Percentiles rank a stretch among this genome's conserved stretches.
Evolutionary conservation across 2,329 filamentous ascomycete species (phyloP).

Genomic region (Talaromyces sp.): DNA sequence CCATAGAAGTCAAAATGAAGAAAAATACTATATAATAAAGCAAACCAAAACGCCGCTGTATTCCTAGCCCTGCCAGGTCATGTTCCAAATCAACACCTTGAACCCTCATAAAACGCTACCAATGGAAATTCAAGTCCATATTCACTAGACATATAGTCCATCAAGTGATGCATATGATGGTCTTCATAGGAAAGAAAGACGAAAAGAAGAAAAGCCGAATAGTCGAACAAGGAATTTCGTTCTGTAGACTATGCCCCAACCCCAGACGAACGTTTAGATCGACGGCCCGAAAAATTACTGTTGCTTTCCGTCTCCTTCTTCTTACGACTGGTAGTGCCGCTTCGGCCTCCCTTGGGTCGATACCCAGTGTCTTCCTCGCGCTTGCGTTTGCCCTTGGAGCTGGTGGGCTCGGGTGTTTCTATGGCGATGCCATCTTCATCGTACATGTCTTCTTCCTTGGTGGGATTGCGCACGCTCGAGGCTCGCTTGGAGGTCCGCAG

Average conservation of each 20-base stretch:
- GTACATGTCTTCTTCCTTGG: constrained; percentile 35
- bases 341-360: constrained; percentile 41
- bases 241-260: constrained; percentile 1
- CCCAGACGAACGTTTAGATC: constrained; percentile 11
- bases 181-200: not conserved
- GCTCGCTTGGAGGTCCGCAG: constrained; percentile 37
- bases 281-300: constrained; percentile 24
- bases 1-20: not conserved
- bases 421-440: constrained; percentile 38
- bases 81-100: not conserved
- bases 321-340: constrained; percentile 27
- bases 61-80: not conserved
- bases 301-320: constrained; percentile 37
- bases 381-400: constrained; percentile 40
- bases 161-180: too few species aligned
- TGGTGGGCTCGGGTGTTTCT: constrained; percentile 26
- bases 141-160: too few species aligned
- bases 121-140: not conserved
- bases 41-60: not conserved
- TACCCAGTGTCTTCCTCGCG: constrained; percentile 43
- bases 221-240: not conserved
- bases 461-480: constrained; percentile 18
- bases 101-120: not conserved
- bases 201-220: not conserved
- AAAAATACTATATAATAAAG: not conserved